phyloP scores from a whole-genome alignment of 2,329 filamentous ascomycete species.

The Cladosporium sp. region DNA sequence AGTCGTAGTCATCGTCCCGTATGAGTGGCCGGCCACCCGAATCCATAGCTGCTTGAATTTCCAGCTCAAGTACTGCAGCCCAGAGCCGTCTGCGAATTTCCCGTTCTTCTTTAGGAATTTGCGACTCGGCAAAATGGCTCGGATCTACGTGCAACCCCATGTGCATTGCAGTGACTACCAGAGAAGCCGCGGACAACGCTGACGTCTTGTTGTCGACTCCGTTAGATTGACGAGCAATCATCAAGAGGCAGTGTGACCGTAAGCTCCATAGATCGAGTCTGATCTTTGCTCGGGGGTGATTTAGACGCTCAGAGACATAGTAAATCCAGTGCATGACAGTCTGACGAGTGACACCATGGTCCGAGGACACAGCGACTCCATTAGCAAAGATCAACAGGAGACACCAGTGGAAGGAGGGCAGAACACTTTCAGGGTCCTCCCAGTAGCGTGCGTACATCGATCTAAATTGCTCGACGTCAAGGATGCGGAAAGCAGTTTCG shows the following conservation, averaged over 20 bases:
- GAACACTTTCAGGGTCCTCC: neutral
- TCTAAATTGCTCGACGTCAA: neutral
- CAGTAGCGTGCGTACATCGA: constrained; percentile 6
- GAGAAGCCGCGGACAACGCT: constrained; percentile 1
- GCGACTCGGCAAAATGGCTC: neutral
- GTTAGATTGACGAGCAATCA: constrained; percentile 3
- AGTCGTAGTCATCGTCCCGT: constrained; percentile 7
- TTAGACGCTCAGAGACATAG: neutral
- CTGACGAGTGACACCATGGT: neutral
- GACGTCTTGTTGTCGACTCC: constrained; percentile 7
- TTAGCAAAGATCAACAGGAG: constrained; percentile 3
- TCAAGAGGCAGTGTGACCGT: constrained; percentile 4
- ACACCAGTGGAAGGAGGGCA: neutral
- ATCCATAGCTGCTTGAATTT: constrained; percentile 3
- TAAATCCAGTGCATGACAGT: constrained; percentile 7
- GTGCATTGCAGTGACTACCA: constrained; percentile 7
- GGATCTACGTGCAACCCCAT: constrained; percentile 10
- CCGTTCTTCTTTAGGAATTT: neutral
- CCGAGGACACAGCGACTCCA: neutral
- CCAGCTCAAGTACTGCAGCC: constrained; percentile 9
- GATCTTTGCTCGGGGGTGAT: neutral
- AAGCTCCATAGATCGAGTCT: constrained; percentile 4
- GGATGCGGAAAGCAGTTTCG: constrained; percentile 1
- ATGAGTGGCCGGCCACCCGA: constrained; percentile 6
- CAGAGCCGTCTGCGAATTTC: constrained; percentile 9